Conservation (phyloP, 2,329 filamentous ascomycete species). For the Tympanopsis confertula region DNA sequence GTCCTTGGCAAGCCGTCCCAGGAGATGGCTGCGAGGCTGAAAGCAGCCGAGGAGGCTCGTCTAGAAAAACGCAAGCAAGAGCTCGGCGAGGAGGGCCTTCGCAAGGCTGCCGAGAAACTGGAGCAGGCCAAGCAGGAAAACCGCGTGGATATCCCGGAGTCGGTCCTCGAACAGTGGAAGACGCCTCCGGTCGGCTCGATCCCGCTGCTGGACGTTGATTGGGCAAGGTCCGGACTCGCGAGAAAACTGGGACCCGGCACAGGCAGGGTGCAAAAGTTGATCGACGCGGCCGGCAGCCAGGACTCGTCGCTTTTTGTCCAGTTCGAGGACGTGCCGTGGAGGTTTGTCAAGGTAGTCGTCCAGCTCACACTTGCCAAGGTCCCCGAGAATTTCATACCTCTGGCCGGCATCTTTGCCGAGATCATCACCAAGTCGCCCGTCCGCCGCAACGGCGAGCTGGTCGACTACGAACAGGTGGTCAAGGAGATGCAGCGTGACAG, state of each 20-base stretch:
- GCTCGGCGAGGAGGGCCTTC: constrained; percentile 72
- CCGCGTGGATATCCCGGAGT: constrained; percentile 71
- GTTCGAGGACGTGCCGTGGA: constrained; percentile 86
- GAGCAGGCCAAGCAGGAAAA: constrained; percentile 80
- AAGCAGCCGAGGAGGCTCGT: constrained; percentile 67
- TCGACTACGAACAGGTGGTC: constrained; percentile 87
- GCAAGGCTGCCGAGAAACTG: constrained; percentile 62
- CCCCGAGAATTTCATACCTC: constrained; percentile 70
- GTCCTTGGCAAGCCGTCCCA: constrained; percentile 79
- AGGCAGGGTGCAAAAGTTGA: constrained; percentile 61
- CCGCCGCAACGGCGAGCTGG: constrained; percentile 57
- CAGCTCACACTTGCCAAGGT: constrained; percentile 69
- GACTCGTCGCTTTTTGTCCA: constrained; percentile 80
- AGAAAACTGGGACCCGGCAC: constrained; percentile 54
- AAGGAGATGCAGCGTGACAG: constrained; percentile 86
- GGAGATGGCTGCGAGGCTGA: constrained; percentile 68
- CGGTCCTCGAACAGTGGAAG: constrained; percentile 68
- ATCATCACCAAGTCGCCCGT: constrained; percentile 94
- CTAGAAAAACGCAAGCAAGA: constrained; percentile 67
- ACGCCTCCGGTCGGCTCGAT: constrained; percentile 84
- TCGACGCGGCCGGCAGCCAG: constrained; percentile 54
- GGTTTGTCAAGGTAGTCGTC: constrained; percentile 77
- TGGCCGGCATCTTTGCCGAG: constrained; percentile 74
- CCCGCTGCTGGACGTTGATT: constrained; percentile 81
- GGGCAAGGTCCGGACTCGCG: constrained; percentile 74